A percentile compares a stretch with the other conserved stretches of the same genome.
Evolutionary conservation across 169 alveolate species (phyloP).

Genomic region (Eimeria necatrix): DNA sequence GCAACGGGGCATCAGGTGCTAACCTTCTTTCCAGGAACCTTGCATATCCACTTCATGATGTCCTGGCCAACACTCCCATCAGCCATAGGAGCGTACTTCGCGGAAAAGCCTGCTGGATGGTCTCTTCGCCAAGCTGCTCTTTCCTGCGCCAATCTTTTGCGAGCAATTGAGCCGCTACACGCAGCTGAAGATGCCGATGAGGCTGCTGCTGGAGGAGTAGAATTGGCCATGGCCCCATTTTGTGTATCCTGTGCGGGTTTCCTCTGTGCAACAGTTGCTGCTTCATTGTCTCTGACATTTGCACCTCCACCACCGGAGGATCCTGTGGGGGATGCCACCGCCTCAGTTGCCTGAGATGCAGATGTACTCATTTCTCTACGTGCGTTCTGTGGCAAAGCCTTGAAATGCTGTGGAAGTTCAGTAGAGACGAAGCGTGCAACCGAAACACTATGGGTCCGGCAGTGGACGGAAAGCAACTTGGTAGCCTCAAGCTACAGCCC

Average conservation of each 20-base stretch:
- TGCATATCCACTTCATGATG: constrained; percentile 97
- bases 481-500: not conserved
- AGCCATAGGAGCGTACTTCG: constrained; percentile 95
- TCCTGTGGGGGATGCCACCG: constrained; percentile 31
- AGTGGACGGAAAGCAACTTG: not conserved
- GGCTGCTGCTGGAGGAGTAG: constrained; percentile 47
- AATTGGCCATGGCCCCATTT: constrained; percentile 27
- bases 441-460: not conserved
- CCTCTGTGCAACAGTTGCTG: constrained; percentile 21
- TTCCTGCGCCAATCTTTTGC: constrained; percentile 95
- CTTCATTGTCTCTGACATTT: not conserved
- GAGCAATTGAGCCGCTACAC: constrained; percentile 88
- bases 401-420: not conserved
- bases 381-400: not conserved
- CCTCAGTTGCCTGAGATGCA: constrained; percentile 23
- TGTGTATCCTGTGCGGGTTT: constrained; percentile 54
- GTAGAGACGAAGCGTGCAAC: not conserved
- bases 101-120: constrained; percentile 98
- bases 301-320: constrained; percentile 19
- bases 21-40: constrained; percentile 98
- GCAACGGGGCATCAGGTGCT: not conserved
- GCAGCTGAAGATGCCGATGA: constrained; percentile 51
- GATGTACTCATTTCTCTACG: constrained; percentile 14
- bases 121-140: constrained; percentile 98
- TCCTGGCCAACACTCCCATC: constrained; percentile 95